Percentiles rank a stretch among this genome's conserved stretches.
Conservation (phyloP, 805 yeast genomes). For the Candida coleopterorum region DNA sequence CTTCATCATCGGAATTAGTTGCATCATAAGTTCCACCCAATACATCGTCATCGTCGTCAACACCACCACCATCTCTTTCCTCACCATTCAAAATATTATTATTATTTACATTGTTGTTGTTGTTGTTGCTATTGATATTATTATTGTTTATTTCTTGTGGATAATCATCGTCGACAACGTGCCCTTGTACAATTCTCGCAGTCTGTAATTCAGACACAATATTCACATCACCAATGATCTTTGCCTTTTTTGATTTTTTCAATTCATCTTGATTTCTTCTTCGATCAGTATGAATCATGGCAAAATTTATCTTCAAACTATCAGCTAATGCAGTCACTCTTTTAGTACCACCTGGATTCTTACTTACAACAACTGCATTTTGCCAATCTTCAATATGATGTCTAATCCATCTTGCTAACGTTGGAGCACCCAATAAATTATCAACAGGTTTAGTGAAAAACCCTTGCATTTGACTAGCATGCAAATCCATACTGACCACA, state of each 20-base stretch:
- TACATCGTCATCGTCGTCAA: constrained; percentile 44
- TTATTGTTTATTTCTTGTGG: constrained; percentile 8
- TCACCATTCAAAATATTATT: constrained; percentile 11
- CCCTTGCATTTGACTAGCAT: constrained; percentile 99
- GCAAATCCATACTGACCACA: constrained; percentile 93
- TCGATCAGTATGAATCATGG: constrained; percentile 98
- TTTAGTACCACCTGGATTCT: constrained; percentile 98
- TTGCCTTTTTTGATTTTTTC: constrained; percentile 34
- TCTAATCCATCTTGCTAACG: constrained; percentile 92
- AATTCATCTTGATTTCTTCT: constrained; percentile 75
- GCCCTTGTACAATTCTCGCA: constrained; percentile 94
- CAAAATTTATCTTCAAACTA: constrained; percentile 89
- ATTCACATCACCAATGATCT: constrained; percentile 47
- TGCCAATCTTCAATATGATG: constrained; percentile 82
- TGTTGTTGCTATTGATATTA: no score
- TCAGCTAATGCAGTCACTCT: constrained; percentile 98
- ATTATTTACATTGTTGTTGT: no score
- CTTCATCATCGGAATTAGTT: constrained; percentile 71
- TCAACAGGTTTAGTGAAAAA: constrained; percentile 97
- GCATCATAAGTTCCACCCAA: constrained; percentile 81
- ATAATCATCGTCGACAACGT: constrained; percentile 87
- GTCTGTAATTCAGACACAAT: constrained; percentile 83
- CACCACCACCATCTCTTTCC: background rate
- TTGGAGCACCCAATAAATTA: constrained; percentile 93
- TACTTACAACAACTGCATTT: constrained; percentile 94